These are phyloP conservation scores for Aureobasidium sp. DNA, from an alignment of 2,329 filamentous ascomycete species.

Conservation along the genomic window DNA sequence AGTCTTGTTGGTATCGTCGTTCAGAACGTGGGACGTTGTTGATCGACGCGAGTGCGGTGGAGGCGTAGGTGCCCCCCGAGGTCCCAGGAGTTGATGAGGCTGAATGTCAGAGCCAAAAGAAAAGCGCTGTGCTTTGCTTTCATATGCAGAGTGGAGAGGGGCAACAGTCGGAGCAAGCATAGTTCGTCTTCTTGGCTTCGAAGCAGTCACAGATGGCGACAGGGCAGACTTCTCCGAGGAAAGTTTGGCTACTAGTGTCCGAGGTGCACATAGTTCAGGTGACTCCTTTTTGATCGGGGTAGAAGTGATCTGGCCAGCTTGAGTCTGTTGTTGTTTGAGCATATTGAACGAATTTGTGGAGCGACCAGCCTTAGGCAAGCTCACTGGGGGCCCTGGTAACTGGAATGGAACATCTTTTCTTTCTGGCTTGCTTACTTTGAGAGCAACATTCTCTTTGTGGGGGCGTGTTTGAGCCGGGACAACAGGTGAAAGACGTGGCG, in stretches of 20 bases:
- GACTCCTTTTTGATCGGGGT: background rate
- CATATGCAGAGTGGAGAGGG: background rate
- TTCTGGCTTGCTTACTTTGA: slow-evolving; percentile 23
- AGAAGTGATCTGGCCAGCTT: background rate
- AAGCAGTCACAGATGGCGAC: background rate
- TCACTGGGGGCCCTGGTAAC: background rate
- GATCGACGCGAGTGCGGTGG: background rate
- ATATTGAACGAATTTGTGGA: background rate
- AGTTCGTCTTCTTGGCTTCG: background rate
- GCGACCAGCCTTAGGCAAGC: background rate
- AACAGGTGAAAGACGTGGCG: slow-evolving; percentile 17
- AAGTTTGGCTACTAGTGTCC: background rate
- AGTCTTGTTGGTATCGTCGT: background rate
- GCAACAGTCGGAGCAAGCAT: background rate
- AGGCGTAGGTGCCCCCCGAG: background rate
- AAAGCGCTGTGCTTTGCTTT: background rate
- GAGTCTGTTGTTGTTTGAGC: background rate
- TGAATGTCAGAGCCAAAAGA: background rate
- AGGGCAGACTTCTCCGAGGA: background rate
- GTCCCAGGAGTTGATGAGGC: background rate
- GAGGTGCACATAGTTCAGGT: background rate
- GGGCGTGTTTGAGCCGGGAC: slow-evolving; percentile 21
- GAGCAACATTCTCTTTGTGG: slow-evolving; percentile 30
- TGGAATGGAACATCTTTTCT: background rate
- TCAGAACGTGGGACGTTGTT: background rate